Percentiles rank a stretch among this genome's conserved stretches.
These are phyloP conservation scores for Parathielavia appendiculata DNA, from an alignment of 495 filamentous ascomycete species.

Conservation along the genomic window DNA sequence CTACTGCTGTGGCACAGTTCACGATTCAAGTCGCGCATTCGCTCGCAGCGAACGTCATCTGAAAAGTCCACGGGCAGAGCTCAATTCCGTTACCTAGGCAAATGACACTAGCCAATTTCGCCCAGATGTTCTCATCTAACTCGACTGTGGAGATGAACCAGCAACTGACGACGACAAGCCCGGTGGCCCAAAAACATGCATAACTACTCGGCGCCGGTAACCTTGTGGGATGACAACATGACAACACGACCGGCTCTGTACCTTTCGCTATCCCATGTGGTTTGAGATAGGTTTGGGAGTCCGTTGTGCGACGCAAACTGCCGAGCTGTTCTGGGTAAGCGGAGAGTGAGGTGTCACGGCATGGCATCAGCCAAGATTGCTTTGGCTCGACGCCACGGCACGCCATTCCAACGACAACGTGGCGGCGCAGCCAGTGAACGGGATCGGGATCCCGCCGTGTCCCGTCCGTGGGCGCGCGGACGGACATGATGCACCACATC, in stretches of 20 bases:
- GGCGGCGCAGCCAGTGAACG: not conserved
- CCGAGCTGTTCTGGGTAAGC: constrained; percentile 6
- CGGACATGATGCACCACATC: constrained; percentile 5
- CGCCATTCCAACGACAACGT: not conserved
- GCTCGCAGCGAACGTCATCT: too few relatives aligned
- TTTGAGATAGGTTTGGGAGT: constrained; percentile 12
- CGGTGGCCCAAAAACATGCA: too few relatives aligned
- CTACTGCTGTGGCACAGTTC: too few relatives aligned
- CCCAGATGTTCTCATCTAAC: too few relatives aligned
- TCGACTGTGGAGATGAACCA: too few relatives aligned
- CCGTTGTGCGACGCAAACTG: constrained; percentile 11
- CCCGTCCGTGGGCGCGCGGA: not conserved
- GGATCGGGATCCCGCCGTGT: not conserved
- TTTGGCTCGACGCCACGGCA: constrained; percentile 8
- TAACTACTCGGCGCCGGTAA: too few relatives aligned
- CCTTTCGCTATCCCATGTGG: constrained; percentile 11
- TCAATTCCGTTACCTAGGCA: too few relatives aligned
- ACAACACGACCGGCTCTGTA: not conserved
- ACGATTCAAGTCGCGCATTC: too few relatives aligned
- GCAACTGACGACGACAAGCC: too few relatives aligned
- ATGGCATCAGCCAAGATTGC: not conserved
- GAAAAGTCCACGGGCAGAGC: too few relatives aligned
- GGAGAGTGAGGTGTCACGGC: not conserved
- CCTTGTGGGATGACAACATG: not conserved
- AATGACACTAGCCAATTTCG: too few relatives aligned